Percentiles rank a stretch among this genome's conserved stretches.
phyloP scores from a whole-genome alignment of 208 protist species.

The Perkinsela sp. region DNA sequence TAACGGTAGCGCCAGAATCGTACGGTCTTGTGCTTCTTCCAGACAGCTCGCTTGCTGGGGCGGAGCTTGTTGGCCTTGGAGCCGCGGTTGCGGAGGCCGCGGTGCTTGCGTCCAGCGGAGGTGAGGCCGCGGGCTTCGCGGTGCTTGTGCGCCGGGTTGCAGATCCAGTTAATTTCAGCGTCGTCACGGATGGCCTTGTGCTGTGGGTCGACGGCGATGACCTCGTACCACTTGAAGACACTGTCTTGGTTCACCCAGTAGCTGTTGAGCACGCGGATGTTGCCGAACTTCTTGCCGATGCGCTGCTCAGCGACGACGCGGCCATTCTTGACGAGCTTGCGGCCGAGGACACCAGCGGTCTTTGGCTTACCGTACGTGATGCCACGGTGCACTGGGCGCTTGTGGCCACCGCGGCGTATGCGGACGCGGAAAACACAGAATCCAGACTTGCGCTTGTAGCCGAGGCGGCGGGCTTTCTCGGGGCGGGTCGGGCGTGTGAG shows the following conservation, averaged over 20 bases:
- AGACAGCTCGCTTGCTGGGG: slow-evolving; percentile 75
- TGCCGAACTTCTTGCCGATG: slow-evolving; percentile 75
- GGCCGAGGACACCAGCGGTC: slow-evolving; percentile 79
- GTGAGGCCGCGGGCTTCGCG: slow-evolving; percentile 93
- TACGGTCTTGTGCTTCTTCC: slow-evolving; percentile 92
- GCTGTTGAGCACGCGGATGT: slow-evolving; percentile 95
- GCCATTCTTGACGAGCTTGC: slow-evolving; percentile 84
- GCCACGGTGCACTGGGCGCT: slow-evolving; percentile 82
- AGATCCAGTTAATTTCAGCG: slow-evolving; percentile 97
- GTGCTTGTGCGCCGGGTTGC: slow-evolving; percentile 80
- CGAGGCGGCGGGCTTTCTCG: slow-evolving; percentile 94
- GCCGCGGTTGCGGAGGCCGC: slow-evolving; percentile 84
- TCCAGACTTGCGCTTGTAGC: slow-evolving; percentile 98
- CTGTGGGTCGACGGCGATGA: slow-evolving; percentile 93
- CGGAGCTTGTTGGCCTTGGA: slow-evolving; percentile 73
- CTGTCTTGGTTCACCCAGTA: slow-evolving; percentile 96
- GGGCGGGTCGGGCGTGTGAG: slow-evolving; percentile 81
- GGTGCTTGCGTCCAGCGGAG: slow-evolving; percentile 74
- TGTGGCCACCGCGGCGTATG: slow-evolving; percentile 91
- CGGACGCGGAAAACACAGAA: slow-evolving; percentile 95
- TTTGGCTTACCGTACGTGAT: slow-evolving; percentile 95
- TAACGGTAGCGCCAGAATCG: slow-evolving; percentile 68
- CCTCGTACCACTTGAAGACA: slow-evolving; percentile 90
- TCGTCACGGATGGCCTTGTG: slow-evolving; percentile 89
- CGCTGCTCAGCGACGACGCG: slow-evolving; percentile 85